Evolutionary conservation across 2,329 filamentous ascomycete species (phyloP).

Genomic region (Xylaria sp.): DNA sequence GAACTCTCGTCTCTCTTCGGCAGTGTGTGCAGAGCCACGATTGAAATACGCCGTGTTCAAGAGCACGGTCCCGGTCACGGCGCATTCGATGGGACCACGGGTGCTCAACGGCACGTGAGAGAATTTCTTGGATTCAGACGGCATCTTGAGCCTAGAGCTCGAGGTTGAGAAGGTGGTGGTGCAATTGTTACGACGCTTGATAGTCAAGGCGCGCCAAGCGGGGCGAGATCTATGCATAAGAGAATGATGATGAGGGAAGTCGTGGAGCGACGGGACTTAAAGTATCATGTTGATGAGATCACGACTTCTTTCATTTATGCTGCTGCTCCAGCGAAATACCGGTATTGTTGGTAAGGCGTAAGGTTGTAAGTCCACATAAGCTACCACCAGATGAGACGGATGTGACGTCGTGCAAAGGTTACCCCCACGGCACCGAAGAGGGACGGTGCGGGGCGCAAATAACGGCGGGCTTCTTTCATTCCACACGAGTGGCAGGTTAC

Average conservation of each 20-base stretch:
- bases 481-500: slow-evolving; percentile 1
- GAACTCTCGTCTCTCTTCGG: slow-evolving; percentile 75
- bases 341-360: neutral
- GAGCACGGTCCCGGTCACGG: slow-evolving; percentile 63
- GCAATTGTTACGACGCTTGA: slow-evolving; percentile 28
- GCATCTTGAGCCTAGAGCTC: slow-evolving; percentile 38
- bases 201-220: slow-evolving; percentile 27
- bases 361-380: slow-evolving; percentile 8
- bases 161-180: slow-evolving; percentile 33
- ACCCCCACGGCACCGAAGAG: slow-evolving; percentile 14
- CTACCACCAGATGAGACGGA: slow-evolving; percentile 24
- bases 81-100: slow-evolving; percentile 61
- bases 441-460: slow-evolving; percentile 16
- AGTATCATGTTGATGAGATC: slow-evolving; percentile 14
- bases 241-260: neutral
- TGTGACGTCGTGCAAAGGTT: slow-evolving; percentile 44
- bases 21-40: slow-evolving; percentile 82
- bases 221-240: slow-evolving; percentile 40
- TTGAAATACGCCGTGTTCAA: slow-evolving; percentile 78
- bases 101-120: slow-evolving; percentile 61
- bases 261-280: neutral
- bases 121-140: slow-evolving; percentile 53
- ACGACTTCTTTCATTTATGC: neutral
- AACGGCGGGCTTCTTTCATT: neutral
- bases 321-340: neutral